phyloP scores from a whole-genome alignment of 768 basidiomycete species.

The Lyophyllum semitale region DNA sequence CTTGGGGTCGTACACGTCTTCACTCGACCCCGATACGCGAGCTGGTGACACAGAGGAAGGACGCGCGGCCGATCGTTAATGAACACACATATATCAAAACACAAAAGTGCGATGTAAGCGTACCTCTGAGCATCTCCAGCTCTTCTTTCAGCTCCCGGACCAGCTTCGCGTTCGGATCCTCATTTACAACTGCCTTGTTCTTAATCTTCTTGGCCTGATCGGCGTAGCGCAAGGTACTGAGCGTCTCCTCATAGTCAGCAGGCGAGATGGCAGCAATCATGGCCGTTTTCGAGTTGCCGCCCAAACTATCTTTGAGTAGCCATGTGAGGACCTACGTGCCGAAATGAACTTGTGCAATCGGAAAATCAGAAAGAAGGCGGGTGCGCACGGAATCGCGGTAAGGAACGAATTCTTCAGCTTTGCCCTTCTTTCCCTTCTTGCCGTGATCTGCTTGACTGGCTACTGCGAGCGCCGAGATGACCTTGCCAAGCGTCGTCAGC shows the following conservation, averaged over 20 bases:
- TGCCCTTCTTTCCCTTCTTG: constrained; percentile 89
- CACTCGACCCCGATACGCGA: constrained; percentile 72
- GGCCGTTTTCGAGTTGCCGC: constrained; percentile 96
- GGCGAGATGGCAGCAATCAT: constrained; percentile 99
- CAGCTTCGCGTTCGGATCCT: constrained; percentile 99
- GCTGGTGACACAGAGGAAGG: constrained; percentile 39
- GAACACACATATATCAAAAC: constrained; percentile 2
- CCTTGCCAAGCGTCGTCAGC: constrained; percentile 95
- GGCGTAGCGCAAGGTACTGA: constrained; percentile 95
- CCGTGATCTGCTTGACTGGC: constrained; percentile 61
- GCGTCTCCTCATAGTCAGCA: constrained; percentile 97
- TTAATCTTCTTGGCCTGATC: constrained; percentile 99
- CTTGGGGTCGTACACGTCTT: constrained; percentile 82
- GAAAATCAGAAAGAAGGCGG: constrained; percentile 13
- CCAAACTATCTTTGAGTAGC: constrained; percentile 96
- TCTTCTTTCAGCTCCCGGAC: constrained; percentile 99
- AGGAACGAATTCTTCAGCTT: constrained; percentile 90
- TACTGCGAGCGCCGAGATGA: constrained; percentile 87
- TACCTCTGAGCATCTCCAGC: constrained; percentile 86
- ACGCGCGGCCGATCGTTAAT: constrained; percentile 14
- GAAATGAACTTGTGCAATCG: background rate
- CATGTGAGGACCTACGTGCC: constrained; percentile 84
- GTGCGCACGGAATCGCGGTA: constrained; percentile 91
- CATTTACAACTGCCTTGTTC: constrained; percentile 99
- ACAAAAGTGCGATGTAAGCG: constrained; percentile 31